Evolutionary conservation across 108 stramenopile species (phyloP).

Genomic region (Seminavis robusta): DNA sequence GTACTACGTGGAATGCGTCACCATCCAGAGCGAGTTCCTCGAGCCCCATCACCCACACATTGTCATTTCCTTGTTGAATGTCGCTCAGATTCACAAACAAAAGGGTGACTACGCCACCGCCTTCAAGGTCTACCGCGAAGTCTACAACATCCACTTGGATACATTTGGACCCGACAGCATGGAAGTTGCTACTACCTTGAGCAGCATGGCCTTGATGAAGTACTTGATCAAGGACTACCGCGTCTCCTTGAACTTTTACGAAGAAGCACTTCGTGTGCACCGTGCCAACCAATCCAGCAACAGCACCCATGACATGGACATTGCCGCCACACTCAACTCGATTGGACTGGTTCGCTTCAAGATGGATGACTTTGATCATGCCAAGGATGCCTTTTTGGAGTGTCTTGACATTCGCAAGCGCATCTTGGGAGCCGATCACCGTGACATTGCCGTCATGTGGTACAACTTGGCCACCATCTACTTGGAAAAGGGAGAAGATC

Average conservation of each 20-base stretch:
- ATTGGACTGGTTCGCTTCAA: conserved; percentile 67
- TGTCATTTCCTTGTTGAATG: conserved; percentile 37
- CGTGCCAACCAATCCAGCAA: conserved; percentile 37
- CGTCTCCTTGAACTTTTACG: conserved; percentile 50
- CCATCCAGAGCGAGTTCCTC: conserved; percentile 43
- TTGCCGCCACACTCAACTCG: conserved; percentile 57
- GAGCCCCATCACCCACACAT: conserved; percentile 47
- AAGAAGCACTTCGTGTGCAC: conserved; percentile 51
- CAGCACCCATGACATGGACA: conserved; percentile 44
- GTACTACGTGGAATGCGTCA: conserved; percentile 56
- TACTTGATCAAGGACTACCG: conserved; percentile 40
- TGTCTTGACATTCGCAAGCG: conserved; percentile 44
- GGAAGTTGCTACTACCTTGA: conserved; percentile 44
- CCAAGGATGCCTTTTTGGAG: conserved; percentile 48
- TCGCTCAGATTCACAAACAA: conserved; percentile 44
- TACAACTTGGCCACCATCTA: conserved; percentile 70
- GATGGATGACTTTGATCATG: conserved; percentile 28
- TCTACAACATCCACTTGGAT: conserved; percentile 25
- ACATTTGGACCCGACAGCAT: conserved; percentile 24
- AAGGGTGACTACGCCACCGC: conserved; percentile 28
- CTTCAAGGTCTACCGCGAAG: conserved; percentile 35
- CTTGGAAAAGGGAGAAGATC: conserved; percentile 53
- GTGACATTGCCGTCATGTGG: conserved; percentile 49
- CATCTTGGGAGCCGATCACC: conserved; percentile 46
- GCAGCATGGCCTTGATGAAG: conserved; percentile 52